Conservation (phyloP, 2,329 filamentous ascomycete species). For the Byssothecium circinans region DNA sequence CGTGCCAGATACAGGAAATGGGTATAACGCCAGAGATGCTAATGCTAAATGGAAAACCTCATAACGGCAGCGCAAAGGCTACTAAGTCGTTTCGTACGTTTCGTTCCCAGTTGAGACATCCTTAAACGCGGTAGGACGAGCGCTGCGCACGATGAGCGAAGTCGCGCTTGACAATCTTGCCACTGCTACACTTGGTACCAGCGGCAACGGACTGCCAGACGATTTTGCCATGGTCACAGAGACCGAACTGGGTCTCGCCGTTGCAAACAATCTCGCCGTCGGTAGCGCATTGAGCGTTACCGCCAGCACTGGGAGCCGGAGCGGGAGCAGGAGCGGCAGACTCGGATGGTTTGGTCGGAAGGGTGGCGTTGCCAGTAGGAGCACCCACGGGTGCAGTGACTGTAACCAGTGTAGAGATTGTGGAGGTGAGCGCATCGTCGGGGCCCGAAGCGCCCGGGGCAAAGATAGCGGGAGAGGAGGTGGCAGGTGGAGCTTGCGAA, state of each 20-base stretch:
- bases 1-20: too few species aligned
- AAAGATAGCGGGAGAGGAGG: neutral
- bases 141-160: conserved; percentile 26
- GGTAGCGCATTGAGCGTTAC: conserved; percentile 27
- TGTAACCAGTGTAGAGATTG: conserved; percentile 26
- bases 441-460: conserved; percentile 3
- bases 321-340: conserved; percentile 9
- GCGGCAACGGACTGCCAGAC: conserved; percentile 45
- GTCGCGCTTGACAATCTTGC: conserved; percentile 38
- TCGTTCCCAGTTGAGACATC: neutral
- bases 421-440: conserved; percentile 14
- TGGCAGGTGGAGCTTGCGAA: conserved; percentile 6
- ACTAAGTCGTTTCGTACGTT: too few species aligned
- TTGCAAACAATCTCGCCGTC: conserved; percentile 45
- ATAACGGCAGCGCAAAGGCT: neutral
- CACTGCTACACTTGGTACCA: conserved; percentile 47
- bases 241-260: conserved; percentile 41
- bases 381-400: conserved; percentile 24
- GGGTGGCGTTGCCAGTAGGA: conserved; percentile 1
- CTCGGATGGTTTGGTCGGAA: conserved; percentile 4
- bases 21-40: too few species aligned
- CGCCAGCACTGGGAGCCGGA: conserved; percentile 9
- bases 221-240: conserved; percentile 46
- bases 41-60: neutral
- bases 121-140: neutral